phyloP scores from a whole-genome alignment of 1,284 basidiomycete genomes.

The Heliocybe sulcata region DNA sequence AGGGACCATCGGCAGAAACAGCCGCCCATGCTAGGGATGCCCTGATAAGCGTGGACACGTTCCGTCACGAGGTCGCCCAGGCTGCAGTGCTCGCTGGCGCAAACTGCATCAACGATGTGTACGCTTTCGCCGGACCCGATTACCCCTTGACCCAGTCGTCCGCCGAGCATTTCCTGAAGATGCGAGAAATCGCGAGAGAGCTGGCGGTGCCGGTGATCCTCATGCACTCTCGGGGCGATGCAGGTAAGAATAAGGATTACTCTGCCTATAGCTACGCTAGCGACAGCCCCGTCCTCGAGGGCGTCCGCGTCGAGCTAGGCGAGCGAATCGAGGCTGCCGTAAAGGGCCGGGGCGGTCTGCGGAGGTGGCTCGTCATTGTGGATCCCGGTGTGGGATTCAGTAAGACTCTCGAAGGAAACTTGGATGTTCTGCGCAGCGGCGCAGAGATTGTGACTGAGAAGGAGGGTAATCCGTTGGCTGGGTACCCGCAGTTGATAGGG shows the following conservation, averaged over 20 bases:
- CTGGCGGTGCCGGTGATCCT: slow-evolving; percentile 70
- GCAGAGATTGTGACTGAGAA: slow-evolving; percentile 36
- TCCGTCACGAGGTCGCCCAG: slow-evolving; percentile 78
- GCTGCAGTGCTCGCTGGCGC: slow-evolving; percentile 80
- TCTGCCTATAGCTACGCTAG: slow-evolving; percentile 33
- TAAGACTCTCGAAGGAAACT: slow-evolving; percentile 75
- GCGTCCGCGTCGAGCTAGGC: slow-evolving; percentile 72
- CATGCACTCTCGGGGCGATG: slow-evolving; percentile 92
- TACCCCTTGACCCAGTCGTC: slow-evolving; percentile 34
- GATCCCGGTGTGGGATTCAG: slow-evolving; percentile 97
- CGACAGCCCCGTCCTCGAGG: slow-evolving; percentile 52
- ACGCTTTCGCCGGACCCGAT: slow-evolving; percentile 64
- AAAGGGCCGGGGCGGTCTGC: slow-evolving; percentile 66
- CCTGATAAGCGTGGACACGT: slow-evolving; percentile 89
- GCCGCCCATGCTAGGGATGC: slow-evolving; percentile 22
- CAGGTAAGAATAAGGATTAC: slow-evolving; percentile 68
- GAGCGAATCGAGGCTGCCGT: slow-evolving; percentile 63
- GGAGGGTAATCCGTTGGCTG: slow-evolving; percentile 43
- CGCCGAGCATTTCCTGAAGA: slow-evolving; percentile 35
- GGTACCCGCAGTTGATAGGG: slow-evolving; percentile 75
- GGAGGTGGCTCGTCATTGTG: slow-evolving; percentile 86
- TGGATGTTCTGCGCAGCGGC: slow-evolving; percentile 59
- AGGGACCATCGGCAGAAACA: too few relatives aligned
- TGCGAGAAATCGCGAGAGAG: slow-evolving; percentile 63
- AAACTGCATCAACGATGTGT: slow-evolving; percentile 93